Percentiles rank a stretch among this genome's conserved stretches.
These are phyloP conservation scores for Mediolabrus comicus DNA, from an alignment of 108 stramenopile genomes.

Conservation along the genomic window DNA sequence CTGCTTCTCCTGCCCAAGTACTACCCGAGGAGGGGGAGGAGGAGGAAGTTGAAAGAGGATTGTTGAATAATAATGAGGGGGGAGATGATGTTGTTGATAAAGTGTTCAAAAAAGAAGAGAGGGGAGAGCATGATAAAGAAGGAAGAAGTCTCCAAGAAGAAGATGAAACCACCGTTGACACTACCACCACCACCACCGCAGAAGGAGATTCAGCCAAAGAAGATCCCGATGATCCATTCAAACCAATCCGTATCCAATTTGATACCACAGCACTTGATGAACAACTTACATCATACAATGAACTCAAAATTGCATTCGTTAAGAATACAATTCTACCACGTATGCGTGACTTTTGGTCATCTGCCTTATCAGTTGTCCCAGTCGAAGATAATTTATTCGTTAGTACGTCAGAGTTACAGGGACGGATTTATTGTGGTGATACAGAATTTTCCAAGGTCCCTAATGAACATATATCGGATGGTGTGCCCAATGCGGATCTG, in stretches of 20 bases:
- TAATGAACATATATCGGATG: slow-evolving; percentile 58
- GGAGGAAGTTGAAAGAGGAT: slow-evolving; percentile 58
- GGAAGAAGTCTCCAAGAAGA: neutral
- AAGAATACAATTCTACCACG: slow-evolving; percentile 65
- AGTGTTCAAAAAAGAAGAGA: slow-evolving; percentile 6
- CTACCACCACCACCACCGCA: too few species aligned
- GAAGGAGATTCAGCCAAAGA: neutral
- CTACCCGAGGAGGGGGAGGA: slow-evolving; percentile 52
- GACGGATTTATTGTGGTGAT: slow-evolving; percentile 77
- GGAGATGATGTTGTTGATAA: slow-evolving; percentile 75
- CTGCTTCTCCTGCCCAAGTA: too few species aligned
- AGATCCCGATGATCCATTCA: slow-evolving; percentile 38
- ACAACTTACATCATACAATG: slow-evolving; percentile 42
- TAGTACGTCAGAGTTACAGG: slow-evolving; percentile 59
- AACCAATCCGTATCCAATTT: slow-evolving; percentile 76
- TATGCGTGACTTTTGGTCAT: slow-evolving; percentile 71
- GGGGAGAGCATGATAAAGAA: neutral
- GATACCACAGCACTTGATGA: slow-evolving; percentile 66
- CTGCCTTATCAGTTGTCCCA: slow-evolving; percentile 73
- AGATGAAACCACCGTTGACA: too few species aligned
- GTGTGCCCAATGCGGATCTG: slow-evolving; percentile 66
- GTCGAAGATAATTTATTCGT: slow-evolving; percentile 65
- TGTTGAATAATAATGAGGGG: too few species aligned
- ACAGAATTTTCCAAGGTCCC: slow-evolving; percentile 76
- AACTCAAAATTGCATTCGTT: slow-evolving; percentile 68